Conservation (phyloP, 139 green algal species). For the Volvox africanus region DNA sequence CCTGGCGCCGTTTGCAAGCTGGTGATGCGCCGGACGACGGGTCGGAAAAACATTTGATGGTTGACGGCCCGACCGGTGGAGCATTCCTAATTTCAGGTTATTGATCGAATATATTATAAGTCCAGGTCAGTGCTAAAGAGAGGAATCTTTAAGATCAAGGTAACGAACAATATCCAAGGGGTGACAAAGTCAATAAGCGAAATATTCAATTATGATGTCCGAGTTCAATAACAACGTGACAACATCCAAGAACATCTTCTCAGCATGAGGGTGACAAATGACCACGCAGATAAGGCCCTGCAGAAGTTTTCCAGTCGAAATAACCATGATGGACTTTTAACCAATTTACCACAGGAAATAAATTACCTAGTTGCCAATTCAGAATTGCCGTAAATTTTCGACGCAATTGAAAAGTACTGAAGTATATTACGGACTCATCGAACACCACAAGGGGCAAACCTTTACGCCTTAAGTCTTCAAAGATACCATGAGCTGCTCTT, state of each 20-base stretch:
- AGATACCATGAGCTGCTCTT: not conserved
- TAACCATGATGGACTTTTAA: not conserved
- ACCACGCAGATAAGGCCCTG: not conserved
- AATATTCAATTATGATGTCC: too few relatives aligned
- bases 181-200: not conserved
- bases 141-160: not conserved
- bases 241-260: too few relatives aligned
- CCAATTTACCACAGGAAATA: not conserved
- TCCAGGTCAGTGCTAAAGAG: not conserved
- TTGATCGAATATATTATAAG: not conserved
- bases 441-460: not conserved
- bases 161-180: not conserved
- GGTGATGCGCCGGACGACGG: not conserved
- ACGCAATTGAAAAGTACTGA: not conserved
- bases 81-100: not conserved
- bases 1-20: not conserved
- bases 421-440: not conserved
- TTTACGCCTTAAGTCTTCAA: not conserved
- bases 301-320: constrained; percentile 8
- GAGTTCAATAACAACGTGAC: too few relatives aligned
- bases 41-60: not conserved
- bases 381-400: not conserved
- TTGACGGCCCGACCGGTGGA: not conserved
- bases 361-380: not conserved
- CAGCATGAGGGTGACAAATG: not conserved